These are phyloP conservation scores for Trichoderma cornu-damae DNA, from an alignment of 2,329 filamentous ascomycete genomes.

Conservation along the genomic window DNA sequence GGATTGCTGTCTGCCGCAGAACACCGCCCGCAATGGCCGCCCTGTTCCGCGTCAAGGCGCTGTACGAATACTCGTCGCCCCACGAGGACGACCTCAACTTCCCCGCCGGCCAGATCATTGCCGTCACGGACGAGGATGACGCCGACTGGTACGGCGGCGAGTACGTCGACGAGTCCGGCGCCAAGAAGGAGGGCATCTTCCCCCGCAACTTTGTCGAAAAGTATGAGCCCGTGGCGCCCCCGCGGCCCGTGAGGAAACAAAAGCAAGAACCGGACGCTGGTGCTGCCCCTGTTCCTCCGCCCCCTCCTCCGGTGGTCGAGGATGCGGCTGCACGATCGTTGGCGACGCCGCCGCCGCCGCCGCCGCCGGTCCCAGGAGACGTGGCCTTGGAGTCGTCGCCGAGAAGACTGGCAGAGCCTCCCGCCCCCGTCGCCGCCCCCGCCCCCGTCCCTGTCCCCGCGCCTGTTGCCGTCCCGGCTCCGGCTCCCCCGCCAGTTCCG, in stretches of 20 bases:
- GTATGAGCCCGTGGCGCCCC: conserved; percentile 86
- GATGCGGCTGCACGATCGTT: conserved; percentile 31
- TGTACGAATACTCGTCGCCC: conserved; percentile 88
- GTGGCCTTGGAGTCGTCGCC: conserved; percentile 28
- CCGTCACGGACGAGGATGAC: conserved; percentile 87
- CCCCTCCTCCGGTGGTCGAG: conserved; percentile 37
- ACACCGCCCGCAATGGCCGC: conserved; percentile 57
- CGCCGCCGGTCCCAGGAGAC: conserved; percentile 31
- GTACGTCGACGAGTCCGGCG: conserved; percentile 71
- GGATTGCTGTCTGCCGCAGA: conserved; percentile 17
- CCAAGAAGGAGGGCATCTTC: conserved; percentile 79
- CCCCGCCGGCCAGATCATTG: conserved; percentile 78
- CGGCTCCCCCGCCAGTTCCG: conserved; percentile 24
- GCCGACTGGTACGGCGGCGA: conserved; percentile 90
- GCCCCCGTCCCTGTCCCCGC: conserved; percentile 25
- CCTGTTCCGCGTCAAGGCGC: conserved; percentile 89
- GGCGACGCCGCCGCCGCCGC: conserved; percentile 34
- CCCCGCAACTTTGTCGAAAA: conserved; percentile 96
- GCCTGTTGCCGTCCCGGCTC: conserved; percentile 21
- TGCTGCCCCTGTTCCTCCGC: conserved; percentile 32
- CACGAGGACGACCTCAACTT: conserved; percentile 97
- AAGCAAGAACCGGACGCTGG: conserved; percentile 51
- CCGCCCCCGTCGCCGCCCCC: conserved; percentile 21
- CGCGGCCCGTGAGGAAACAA: conserved; percentile 71
- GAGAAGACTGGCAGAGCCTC: conserved; percentile 35